Base-by-base conservation (phyloP, 2,329 filamentous ascomycete species). In the Tolypocladium capitatum region DNA sequence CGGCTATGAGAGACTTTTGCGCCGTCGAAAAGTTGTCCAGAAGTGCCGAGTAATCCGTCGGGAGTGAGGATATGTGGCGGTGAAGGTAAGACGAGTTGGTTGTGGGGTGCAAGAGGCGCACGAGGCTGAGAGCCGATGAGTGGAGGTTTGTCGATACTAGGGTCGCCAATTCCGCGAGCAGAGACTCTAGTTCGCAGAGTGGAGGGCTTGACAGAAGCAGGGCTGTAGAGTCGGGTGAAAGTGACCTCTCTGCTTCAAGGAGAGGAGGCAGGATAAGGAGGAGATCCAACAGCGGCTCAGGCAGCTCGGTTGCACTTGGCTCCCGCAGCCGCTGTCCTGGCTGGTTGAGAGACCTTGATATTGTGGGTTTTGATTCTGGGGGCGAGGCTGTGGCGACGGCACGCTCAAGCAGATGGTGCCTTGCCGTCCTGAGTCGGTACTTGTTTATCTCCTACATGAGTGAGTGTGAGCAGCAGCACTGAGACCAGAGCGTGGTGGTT, bases 61-160 rank as follows among this genome's bases (percentile, higher is more conserved):
- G 63, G 2, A 83, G 64, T 18, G 67, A 63, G 1, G 76, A 66
- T 45, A 82, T 72, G 24, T 68, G 61, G 20, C 78, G 76, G 63
- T 81, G 78, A n/a, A 81, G 64, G 56, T 69, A 77, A 20, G 75
- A 75, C 0, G 74, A 66, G 58, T 76, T 76, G 1, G 72, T 76
- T 16, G 63, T 63, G 0, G 74, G 73, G 52, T 71, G 67, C 3
- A 68, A 59, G 32, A 75, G 63, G 35, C 75, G 70, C 1, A 73
- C 68, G 24, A 80, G 65, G 16, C 65, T 56, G 14, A 70, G 63
- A 27, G 76, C 76, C 14, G 70, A 68, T 1, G 65, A 57, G 47
- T 73, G 71, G 0, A 83, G 67, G n/a, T 66, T 64, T 0, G 65
- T 56, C 3, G 76, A 77, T 18, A 80, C 51, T 5, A 78, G 61